phyloP scores from a whole-genome alignment of 2,329 filamentous ascomycete species.

The Exophiala calicioides region DNA sequence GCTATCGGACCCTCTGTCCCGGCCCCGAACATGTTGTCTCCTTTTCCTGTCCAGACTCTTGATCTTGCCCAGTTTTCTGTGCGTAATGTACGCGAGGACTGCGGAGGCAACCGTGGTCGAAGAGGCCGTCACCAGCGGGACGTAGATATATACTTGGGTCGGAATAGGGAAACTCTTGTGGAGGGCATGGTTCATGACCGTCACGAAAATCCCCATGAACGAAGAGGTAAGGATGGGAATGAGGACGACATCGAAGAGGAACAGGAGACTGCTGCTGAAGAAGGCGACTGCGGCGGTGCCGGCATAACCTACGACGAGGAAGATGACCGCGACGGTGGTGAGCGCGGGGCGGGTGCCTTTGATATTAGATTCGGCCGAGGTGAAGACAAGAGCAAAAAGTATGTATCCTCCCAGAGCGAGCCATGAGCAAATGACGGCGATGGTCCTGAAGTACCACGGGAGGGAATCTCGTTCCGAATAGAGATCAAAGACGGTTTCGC shows the following conservation, averaged over 20 bases:
- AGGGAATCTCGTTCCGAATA: slow-evolving; percentile 29
- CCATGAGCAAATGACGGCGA: slow-evolving; percentile 27
- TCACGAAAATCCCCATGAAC: slow-evolving; percentile 28
- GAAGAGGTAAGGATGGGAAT: slow-evolving; percentile 28
- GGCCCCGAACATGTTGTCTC: slow-evolving; percentile 20
- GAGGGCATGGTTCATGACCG: slow-evolving; percentile 26
- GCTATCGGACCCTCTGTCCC: slow-evolving; percentile 13
- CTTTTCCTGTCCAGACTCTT: slow-evolving; percentile 25
- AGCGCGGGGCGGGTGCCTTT: slow-evolving; percentile 19
- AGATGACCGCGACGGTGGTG: slow-evolving; percentile 20
- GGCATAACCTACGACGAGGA: slow-evolving; percentile 25
- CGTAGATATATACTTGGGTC: slow-evolving; percentile 24
- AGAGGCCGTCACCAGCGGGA: slow-evolving; percentile 24
- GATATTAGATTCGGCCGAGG: slow-evolving; percentile 21
- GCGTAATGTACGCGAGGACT: slow-evolving; percentile 21
- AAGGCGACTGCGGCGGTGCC: slow-evolving; percentile 20
- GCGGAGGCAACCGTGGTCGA: slow-evolving; percentile 20
- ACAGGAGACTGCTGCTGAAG: slow-evolving; percentile 26
- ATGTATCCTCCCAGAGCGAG: slow-evolving; percentile 29
- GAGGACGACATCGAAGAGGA: slow-evolving; percentile 28
- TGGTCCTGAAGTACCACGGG: slow-evolving; percentile 26
- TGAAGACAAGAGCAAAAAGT: slow-evolving; percentile 29
- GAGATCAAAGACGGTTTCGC: slow-evolving; percentile 29
- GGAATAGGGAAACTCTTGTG: slow-evolving; percentile 21
- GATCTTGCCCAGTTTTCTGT: slow-evolving; percentile 25